Conservation (phyloP, 768 basidiomycete species). For the Suillus fuscotomentosus region DNA sequence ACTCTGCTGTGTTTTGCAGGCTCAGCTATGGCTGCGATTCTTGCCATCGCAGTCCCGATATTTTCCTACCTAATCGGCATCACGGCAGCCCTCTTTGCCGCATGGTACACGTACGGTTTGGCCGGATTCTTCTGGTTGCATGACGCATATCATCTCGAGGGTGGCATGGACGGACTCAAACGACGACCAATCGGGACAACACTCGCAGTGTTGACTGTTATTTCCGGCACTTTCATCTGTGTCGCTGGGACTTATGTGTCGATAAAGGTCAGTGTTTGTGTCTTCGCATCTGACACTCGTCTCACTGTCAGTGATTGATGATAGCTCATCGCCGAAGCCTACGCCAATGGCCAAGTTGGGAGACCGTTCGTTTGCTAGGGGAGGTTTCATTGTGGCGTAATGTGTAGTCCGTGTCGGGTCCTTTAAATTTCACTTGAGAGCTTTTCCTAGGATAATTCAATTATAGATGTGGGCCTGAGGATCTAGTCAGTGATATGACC, state of each 20-base stretch:
- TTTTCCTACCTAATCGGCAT: constrained; percentile 56
- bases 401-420: neutral
- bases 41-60: constrained; percentile 52
- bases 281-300: neutral
- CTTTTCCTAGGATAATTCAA: neutral
- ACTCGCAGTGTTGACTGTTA: constrained; percentile 42
- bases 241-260: constrained; percentile 53
- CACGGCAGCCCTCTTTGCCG: constrained; percentile 51
- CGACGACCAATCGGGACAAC: constrained; percentile 32
- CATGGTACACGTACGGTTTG: constrained; percentile 55
- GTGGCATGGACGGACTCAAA: constrained; percentile 32
- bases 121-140: constrained; percentile 56
- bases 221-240: constrained; percentile 52
- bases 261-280: constrained; percentile 38
- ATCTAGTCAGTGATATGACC: neutral
- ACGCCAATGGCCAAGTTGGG: constrained; percentile 39
- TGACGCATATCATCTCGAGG: constrained; percentile 43
- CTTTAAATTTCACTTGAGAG: neutral
- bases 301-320: constrained; percentile 3
- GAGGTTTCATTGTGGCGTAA: neutral
- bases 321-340: constrained; percentile 48
- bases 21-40: constrained; percentile 40
- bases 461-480: neutral
- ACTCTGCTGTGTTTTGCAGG: constrained; percentile 36
- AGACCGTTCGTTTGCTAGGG: constrained; percentile 47